phyloP scores from a whole-genome alignment of 2,329 filamentous ascomycete genomes.

The Aspergillus vadensis region DNA sequence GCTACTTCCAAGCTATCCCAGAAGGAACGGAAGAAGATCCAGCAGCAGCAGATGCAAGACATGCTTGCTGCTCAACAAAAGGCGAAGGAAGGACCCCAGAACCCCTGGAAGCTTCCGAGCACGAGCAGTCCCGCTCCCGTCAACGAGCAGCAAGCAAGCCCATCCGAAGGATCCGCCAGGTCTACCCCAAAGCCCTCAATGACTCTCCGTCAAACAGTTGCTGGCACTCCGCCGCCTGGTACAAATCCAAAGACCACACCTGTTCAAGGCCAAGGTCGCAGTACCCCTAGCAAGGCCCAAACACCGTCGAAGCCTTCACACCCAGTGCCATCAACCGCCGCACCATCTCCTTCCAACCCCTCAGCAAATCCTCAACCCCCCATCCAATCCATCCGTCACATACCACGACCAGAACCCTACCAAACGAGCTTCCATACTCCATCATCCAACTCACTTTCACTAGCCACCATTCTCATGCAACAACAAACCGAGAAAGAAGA shows the following conservation, averaged over 20 bases:
- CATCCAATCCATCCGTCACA: slow-evolving; percentile 54
- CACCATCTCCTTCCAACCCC: slow-evolving; percentile 27
- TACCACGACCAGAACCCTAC: slow-evolving; percentile 40
- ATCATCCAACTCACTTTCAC: slow-evolving; percentile 67
- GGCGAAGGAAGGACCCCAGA: slow-evolving; percentile 38
- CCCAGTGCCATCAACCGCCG: slow-evolving; percentile 40
- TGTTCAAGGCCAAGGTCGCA: slow-evolving; percentile 51
- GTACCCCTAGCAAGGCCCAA: slow-evolving; percentile 21
- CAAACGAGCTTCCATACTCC: slow-evolving; percentile 49
- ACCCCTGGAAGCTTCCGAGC: slow-evolving; percentile 65
- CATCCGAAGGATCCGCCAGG: slow-evolving; percentile 25
- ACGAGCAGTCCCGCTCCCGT: slow-evolving; percentile 32
- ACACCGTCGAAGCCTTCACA: slow-evolving; percentile 20
- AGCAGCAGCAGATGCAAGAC: slow-evolving; percentile 64
- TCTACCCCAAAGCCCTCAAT: slow-evolving; percentile 50
- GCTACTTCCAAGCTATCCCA: slow-evolving; percentile 72
- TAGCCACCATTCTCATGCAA: slow-evolving; percentile 85
- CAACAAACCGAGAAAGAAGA: slow-evolving; percentile 82
- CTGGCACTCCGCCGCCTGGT: slow-evolving; percentile 44
- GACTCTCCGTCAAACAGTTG: slow-evolving; percentile 64
- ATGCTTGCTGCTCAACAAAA: slow-evolving; percentile 36
- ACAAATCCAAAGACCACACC: slow-evolving; percentile 37
- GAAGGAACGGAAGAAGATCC: slow-evolving; percentile 84
- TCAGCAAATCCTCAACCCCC: slow-evolving; percentile 30
- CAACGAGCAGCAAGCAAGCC: slow-evolving; percentile 17